Evolutionary conservation across 805 yeast species (phyloP), one percentile per base, ranked within the genome.

Genomic region (Saccharomycopsis fibuligera): DNA sequence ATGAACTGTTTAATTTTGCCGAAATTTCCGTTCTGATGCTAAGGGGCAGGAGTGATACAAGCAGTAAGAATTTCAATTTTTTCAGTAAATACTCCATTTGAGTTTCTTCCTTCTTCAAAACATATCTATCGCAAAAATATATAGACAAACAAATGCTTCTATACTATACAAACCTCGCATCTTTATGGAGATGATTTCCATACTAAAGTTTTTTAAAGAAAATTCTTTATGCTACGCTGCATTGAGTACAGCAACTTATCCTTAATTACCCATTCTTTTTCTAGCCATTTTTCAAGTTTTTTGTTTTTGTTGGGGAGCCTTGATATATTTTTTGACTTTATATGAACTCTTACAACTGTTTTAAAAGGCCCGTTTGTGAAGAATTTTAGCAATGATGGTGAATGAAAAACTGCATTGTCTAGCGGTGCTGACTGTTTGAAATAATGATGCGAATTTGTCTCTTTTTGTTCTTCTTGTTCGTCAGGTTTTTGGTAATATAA

Each of bases 201-300:
- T n/a, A n/a, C n/a, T n/a, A n/a, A n/a, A n/a, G n/a, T n/a, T n/a
- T n/a, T n/a, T n/a, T n/a, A n/a, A n/a, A n/a, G n/a, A 30, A 43
- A 43, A 30, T 43, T 24, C 4, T 16, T 21, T 10, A 45, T 45
- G 17, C 35, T 46, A 25, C 54, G 60, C 51, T 71, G 67, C 54
- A 74, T 63, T 40, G 65, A 63, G 3, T 64, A 65, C 24, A 79
- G 66, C 44, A 70, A 53, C 47, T 60, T 68, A 59, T 89, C 96
- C 59, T 86, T 87, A 35, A 74, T 77, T 6, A 65, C 63, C 96
- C 96, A 89, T 30, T 69, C 66, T 36, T 67, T 67, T 60, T 89
- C 96, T 5, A 89, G 63, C 86, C 93, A 89, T 61, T 76, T 78
- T 54, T 86, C 89, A 35, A 83, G 55, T 54, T 75, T 77, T 41